Conservation (phyloP, 768 basidiomycete species). For the Lenzites betulinus region DNA sequence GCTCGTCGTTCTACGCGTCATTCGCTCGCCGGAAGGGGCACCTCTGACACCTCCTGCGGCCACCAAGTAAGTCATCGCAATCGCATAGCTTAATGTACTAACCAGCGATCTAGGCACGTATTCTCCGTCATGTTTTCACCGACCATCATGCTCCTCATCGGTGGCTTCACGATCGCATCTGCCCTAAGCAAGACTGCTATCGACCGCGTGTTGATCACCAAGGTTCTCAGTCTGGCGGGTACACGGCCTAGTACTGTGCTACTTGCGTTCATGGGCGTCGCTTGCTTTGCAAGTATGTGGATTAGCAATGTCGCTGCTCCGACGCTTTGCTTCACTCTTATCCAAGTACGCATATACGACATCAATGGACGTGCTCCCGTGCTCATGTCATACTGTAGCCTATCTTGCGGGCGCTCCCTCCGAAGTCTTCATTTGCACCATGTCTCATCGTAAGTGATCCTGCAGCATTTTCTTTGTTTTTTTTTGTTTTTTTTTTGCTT, state of each 20-base stretch:
- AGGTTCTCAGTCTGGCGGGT: slow-evolving; percentile 88
- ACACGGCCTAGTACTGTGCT: slow-evolving; percentile 84
- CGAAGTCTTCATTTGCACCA: slow-evolving; percentile 83
- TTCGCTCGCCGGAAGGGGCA: slow-evolving; percentile 57
- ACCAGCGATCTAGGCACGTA: slow-evolving; percentile 59
- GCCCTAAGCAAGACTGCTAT: slow-evolving; percentile 95
- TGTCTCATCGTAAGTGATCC: slow-evolving; percentile 87
- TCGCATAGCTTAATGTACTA: neutral
- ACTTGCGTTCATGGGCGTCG: slow-evolving; percentile 92
- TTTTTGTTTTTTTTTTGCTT: no score
- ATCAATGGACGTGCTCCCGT: neutral
- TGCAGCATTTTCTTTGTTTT: no score
- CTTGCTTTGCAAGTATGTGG: slow-evolving; percentile 99
- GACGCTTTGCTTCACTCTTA: slow-evolving; percentile 93
- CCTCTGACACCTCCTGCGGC: slow-evolving; percentile 66
- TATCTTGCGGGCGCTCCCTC: slow-evolving; percentile 87
- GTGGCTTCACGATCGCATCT: slow-evolving; percentile 97
- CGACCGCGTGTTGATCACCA: slow-evolving; percentile 88
- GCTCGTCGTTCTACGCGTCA: slow-evolving; percentile 80
- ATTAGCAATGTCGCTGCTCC: slow-evolving; percentile 99
- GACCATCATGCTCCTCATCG: slow-evolving; percentile 97
- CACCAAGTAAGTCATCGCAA: slow-evolving; percentile 62
- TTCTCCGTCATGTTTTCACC: slow-evolving; percentile 97
- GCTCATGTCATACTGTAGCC: slow-evolving; percentile 55
- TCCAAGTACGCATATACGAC: slow-evolving; percentile 60